These are phyloP conservation scores for Cylindrotheca fusiformis DNA, from an alignment of 108 stramenopile species.

Conservation along the genomic window DNA sequence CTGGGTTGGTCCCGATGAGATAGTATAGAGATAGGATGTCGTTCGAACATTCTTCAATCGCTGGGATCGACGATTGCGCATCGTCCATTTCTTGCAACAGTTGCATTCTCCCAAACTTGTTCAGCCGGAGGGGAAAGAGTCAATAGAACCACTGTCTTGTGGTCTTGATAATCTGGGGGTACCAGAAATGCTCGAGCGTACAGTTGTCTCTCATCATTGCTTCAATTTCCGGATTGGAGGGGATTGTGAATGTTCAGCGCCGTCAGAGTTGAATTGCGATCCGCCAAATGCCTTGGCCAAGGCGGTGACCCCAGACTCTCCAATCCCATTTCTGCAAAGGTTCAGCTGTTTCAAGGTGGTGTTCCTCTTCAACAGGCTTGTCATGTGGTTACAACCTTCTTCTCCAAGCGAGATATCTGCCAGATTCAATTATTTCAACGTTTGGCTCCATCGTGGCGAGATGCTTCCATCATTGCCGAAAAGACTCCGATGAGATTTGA, in stretches of 20 bases:
- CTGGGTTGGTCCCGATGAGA: conserved; percentile 9
- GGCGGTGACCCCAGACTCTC: conserved; percentile 21
- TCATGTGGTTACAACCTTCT: conserved; percentile 27
- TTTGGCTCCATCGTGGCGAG: not conserved
- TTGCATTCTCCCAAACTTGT: conserved; percentile 3
- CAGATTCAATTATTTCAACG: conserved; percentile 19
- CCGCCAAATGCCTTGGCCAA: conserved; percentile 13
- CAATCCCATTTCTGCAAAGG: conserved; percentile 23
- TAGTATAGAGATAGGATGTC: conserved; percentile 4
- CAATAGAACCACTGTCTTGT: no score
- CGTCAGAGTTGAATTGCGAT: not conserved
- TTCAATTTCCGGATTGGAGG: conserved; percentile 2
- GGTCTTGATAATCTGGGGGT: no score
- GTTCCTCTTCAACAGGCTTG: conserved; percentile 13
- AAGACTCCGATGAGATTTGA: conserved; percentile 11
- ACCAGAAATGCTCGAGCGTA: conserved; percentile 10
- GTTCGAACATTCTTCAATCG: not conserved
- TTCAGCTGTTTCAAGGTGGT: conserved; percentile 30
- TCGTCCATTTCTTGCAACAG: conserved; percentile 8
- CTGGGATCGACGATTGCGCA: conserved; percentile 1
- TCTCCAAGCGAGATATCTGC: conserved; percentile 23
- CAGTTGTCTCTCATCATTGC: conserved; percentile 8
- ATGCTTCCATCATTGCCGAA: conserved; percentile 2
- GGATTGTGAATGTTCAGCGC: not conserved
- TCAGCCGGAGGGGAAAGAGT: conserved; percentile 4